Base-by-base conservation (phyloP, 345 rosid species). In the Dimocarpus longan region DNA sequence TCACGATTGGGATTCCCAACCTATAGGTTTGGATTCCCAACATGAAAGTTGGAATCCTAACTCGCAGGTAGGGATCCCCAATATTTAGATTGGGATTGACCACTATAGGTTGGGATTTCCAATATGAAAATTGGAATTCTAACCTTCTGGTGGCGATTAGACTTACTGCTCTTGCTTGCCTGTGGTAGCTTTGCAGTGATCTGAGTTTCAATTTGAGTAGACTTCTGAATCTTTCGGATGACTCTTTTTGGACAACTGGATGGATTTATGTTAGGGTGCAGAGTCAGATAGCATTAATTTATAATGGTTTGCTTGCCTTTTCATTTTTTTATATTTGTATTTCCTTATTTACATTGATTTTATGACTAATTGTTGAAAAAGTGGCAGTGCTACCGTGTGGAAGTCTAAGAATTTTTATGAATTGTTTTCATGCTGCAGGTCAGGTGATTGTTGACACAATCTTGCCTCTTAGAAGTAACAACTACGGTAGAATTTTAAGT, bases 241-340 rank as follows among this genome's bases (percentile, higher is more conserved):
- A 91, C 81, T 73, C 87, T 73, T 91, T 97, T 82, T 97, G 99
- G 99, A 90, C 86, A 78, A 79, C 79, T 83, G 99, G 99, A 76
- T 97, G 98, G 99, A 84, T 91, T 81, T 93, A 87, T 79, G 70
- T 90, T 26, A 85, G 90, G 82, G 87, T 89, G 83, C 95, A 91
- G 71, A 89, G 93, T 84, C 98, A 93, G 82, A 84, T 94, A 82
- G 98, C 98, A 69, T 89, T 97, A 78, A 81, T 89, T 72, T 84
- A 80, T 82, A 82, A 95, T 79, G 97, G 99, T 95, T 50, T 77
- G 90, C 80, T 86, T 70, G 46, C 60, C 73, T 82, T 79, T 70
- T 52, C 59, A 39, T 71, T 69, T 46, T 73, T 74, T 39, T 62
- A 18, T 71, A 44, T 56, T 75, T 68, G 52, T 62, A n/a, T 44